These are phyloP conservation scores for Pleurotus tuber-regium DNA, from an alignment of 768 basidiomycete genomes.

Conservation along the genomic window DNA sequence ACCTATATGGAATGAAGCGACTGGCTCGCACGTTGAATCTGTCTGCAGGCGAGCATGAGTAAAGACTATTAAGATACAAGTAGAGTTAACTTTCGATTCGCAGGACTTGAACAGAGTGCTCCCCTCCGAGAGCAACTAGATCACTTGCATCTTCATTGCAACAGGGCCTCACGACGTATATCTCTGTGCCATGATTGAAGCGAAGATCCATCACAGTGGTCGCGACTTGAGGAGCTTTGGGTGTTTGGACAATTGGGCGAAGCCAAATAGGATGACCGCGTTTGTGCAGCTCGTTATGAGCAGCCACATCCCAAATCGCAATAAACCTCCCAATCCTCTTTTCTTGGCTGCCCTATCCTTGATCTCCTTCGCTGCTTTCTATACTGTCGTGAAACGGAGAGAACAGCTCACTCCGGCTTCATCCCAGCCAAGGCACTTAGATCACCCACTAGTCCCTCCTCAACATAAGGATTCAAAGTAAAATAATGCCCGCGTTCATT, in stretches of 20 bases:
- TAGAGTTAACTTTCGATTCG: slow-evolving; percentile 46
- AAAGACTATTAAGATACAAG: neutral
- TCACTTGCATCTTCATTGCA: slow-evolving; percentile 62
- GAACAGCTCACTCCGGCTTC: slow-evolving; percentile 61
- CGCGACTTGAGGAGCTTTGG: neutral
- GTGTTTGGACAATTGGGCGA: neutral
- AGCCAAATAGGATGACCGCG: slow-evolving; percentile 3
- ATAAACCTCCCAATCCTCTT: slow-evolving; percentile 58
- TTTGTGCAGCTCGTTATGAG: neutral
- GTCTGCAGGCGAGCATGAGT: slow-evolving; percentile 26
- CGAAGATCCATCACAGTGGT: slow-evolving; percentile 50
- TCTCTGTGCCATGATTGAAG: slow-evolving; percentile 56
- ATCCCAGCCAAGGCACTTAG: slow-evolving; percentile 53
- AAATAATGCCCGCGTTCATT: slow-evolving; percentile 37
- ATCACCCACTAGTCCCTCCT: slow-evolving; percentile 67
- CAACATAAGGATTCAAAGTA: slow-evolving; percentile 36
- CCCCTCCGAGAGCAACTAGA: slow-evolving; percentile 71
- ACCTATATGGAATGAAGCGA: slow-evolving; percentile 78
- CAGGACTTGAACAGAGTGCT: slow-evolving; percentile 69
- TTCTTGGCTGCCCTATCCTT: slow-evolving; percentile 55
- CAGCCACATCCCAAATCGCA: slow-evolving; percentile 13
- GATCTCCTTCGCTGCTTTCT: slow-evolving; percentile 58
- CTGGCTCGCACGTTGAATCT: slow-evolving; percentile 38
- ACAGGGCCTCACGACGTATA: slow-evolving; percentile 63
- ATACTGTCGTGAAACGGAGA: slow-evolving; percentile 50